These are phyloP conservation scores for Hypoxylon sp. DNA, from an alignment of 2,329 filamentous ascomycete genomes.

Conservation along the genomic window DNA sequence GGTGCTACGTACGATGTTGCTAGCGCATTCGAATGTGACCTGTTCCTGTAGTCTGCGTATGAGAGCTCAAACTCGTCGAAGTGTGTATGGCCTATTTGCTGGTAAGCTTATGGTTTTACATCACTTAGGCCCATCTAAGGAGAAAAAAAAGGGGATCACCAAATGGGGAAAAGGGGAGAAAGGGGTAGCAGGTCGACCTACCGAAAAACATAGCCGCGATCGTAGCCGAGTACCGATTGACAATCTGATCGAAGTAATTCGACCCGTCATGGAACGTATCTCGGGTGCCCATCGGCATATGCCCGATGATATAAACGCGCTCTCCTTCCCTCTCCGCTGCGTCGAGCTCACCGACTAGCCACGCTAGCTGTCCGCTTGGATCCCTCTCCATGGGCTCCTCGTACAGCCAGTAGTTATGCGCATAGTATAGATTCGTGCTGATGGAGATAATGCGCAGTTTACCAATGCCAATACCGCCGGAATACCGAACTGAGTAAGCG, in stretches of 20 bases:
- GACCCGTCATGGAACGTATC: constrained; percentile 67
- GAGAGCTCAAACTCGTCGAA: constrained; percentile 68
- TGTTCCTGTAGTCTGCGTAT: constrained; percentile 63
- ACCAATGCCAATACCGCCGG: constrained; percentile 47
- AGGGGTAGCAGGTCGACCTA: constrained; percentile 2
- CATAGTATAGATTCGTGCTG: constrained; percentile 72
- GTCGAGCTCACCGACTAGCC: constrained; percentile 67
- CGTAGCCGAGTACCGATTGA: constrained; percentile 66
- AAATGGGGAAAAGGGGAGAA: background rate
- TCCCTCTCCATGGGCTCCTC: constrained; percentile 63
- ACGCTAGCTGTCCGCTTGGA: constrained; percentile 65
- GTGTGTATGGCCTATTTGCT: constrained; percentile 63
- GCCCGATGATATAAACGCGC: constrained; percentile 69
- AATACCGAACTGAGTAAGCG: constrained; percentile 62
- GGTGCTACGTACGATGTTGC: constrained; percentile 68
- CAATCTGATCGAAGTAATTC: constrained; percentile 66
- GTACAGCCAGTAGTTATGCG: constrained; percentile 69
- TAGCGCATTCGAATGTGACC: constrained; percentile 59
- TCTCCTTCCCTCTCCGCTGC: constrained; percentile 65
- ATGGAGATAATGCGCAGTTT: constrained; percentile 70
- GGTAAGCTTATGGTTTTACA: constrained; percentile 12
- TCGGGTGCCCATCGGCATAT: constrained; percentile 65
- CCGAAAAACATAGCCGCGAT: constrained; percentile 69
- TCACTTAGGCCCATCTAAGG: background rate
- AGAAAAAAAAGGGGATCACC: background rate